Percentiles rank a stretch among this genome's conserved stretches.
Conservation (phyloP, 2,329 filamentous ascomycete species). For the Pseudocercospora fijiensis region DNA sequence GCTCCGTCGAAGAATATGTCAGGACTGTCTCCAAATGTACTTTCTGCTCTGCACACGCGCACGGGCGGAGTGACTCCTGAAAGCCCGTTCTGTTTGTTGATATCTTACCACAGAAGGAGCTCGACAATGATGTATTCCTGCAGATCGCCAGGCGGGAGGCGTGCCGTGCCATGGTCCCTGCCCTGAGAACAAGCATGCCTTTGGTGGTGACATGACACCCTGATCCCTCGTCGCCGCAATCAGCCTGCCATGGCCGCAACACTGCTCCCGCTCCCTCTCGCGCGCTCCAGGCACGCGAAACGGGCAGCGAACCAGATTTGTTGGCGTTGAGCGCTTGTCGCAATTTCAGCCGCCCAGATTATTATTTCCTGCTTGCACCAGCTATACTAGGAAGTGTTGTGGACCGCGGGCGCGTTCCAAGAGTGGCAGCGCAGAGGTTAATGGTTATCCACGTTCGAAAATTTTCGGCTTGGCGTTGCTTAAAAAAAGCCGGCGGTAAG, state of each 20-base stretch:
- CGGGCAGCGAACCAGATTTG: not conserved
- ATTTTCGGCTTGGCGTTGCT: no score
- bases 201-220: not conserved
- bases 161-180: not conserved
- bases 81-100: conserved; percentile 1
- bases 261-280: not conserved
- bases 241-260: not conserved
- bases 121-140: not conserved
- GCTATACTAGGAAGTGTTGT: not conserved
- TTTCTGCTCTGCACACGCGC: not conserved
- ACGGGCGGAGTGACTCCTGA: not conserved
- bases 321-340: not conserved
- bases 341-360: conserved; percentile 3
- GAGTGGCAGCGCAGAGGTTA: no score
- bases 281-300: not conserved
- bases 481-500: no score
- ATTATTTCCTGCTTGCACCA: not conserved
- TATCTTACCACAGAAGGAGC: not conserved
- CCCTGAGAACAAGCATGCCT: conserved; percentile 1
- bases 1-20: no score
- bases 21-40: not conserved
- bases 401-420: no score
- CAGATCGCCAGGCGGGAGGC: not conserved
- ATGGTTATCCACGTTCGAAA: no score
- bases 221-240: not conserved